Evolutionary conservation across 2,329 filamentous ascomycete species (phyloP).

Genomic region (Fusarium beomiforme): DNA sequence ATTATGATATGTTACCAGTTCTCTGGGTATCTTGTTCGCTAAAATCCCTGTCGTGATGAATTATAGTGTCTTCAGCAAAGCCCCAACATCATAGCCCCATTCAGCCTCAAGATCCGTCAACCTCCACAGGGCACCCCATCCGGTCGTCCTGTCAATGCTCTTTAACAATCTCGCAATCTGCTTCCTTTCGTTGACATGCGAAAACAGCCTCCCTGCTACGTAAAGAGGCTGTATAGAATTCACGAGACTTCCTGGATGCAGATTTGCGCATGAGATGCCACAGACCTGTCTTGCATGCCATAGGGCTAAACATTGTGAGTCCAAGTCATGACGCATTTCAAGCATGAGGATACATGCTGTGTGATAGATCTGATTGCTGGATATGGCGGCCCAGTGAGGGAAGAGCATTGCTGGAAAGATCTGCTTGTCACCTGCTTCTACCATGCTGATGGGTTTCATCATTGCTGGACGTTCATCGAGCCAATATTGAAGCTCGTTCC

Average conservation of each 20-base stretch:
- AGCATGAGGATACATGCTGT: constrained; percentile 60
- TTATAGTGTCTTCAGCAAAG: constrained; percentile 9
- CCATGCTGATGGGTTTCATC: constrained; percentile 45
- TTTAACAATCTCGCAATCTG: constrained; percentile 52
- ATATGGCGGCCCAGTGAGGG: constrained; percentile 60
- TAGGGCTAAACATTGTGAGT: constrained; percentile 45
- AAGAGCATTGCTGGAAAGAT: constrained; percentile 61
- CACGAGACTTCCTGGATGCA: constrained; percentile 59
- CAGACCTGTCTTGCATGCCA: constrained; percentile 60
- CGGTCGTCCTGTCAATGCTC: constrained; percentile 57
- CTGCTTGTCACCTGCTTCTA: constrained; percentile 34
- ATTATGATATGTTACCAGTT: neutral
- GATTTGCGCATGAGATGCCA: constrained; percentile 62
- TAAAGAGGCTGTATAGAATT: constrained; percentile 64
- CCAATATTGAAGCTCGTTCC: constrained; percentile 60
- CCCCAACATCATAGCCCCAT: constrained; percentile 46
- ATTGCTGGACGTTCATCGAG: constrained; percentile 50
- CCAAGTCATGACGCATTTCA: constrained; percentile 50
- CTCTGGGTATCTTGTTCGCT: neutral
- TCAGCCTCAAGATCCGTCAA: constrained; percentile 56
- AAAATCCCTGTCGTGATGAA: neutral
- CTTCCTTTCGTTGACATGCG: constrained; percentile 52
- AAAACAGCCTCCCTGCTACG: constrained; percentile 60
- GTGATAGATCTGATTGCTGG: constrained; percentile 63
- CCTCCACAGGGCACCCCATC: constrained; percentile 62